Conservation (phyloP, 1,284 basidiomycete species). For the Fomitopsis pinicola region DNA sequence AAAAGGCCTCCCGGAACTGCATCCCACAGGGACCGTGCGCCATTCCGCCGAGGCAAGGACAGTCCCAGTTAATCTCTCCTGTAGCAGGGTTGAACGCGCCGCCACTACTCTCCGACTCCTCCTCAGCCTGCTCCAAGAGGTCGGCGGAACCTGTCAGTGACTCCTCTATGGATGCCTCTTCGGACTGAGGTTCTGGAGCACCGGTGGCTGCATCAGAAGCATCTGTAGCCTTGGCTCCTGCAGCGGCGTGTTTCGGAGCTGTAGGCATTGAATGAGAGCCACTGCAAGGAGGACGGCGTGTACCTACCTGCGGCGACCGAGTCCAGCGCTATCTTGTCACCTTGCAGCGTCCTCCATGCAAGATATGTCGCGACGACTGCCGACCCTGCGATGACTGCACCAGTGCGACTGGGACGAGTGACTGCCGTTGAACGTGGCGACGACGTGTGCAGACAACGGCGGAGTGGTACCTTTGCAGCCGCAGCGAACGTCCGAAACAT, state of each 20-base stretch:
- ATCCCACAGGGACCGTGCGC: constrained; percentile 94
- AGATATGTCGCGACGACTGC: constrained; percentile 43
- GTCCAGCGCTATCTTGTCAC: constrained; percentile 40
- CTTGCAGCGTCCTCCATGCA: constrained; percentile 32
- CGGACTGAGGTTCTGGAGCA: constrained; percentile 6
- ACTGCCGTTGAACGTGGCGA: constrained; percentile 20
- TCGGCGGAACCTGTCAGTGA: constrained; percentile 7
- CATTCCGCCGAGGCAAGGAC: constrained; percentile 97
- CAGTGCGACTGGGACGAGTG: constrained; percentile 25
- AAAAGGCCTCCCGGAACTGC: constrained; percentile 95
- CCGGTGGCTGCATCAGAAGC: constrained; percentile 12
- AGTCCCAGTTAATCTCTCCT: constrained; percentile 98
- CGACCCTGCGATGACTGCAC: constrained; percentile 39
- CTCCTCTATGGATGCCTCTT: constrained; percentile 12
- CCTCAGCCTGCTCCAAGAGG: constrained; percentile 18
- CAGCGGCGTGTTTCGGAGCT: constrained; percentile 18
- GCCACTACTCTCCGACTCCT: constrained; percentile 27
- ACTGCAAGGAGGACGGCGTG: not conserved
- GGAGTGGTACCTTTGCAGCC: constrained; percentile 29
- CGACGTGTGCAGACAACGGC: constrained; percentile 43
- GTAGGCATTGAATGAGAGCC: not conserved
- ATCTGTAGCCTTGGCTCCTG: constrained; percentile 9
- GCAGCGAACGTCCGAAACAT: constrained; percentile 34
- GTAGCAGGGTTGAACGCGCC: constrained; percentile 86
- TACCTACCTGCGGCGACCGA: constrained; percentile 16